Evolutionary conservation across 257 asterid species (phyloP), one percentile per base, ranked within the genome.

Genomic region (Nyctanthes arbortristis): DNA sequence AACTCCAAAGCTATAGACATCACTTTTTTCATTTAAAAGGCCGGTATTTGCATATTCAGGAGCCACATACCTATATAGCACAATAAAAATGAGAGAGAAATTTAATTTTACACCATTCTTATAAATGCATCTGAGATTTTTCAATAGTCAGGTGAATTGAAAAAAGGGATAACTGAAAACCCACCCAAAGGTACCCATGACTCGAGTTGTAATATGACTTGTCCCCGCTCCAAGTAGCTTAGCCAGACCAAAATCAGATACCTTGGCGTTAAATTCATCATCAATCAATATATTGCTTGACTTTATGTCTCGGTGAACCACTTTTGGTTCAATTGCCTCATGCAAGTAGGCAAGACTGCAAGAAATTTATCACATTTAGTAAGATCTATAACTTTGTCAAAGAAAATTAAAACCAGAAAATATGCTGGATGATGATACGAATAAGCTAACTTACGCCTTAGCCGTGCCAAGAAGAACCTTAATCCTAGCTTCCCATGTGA

Each of bases 121-220:
- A 30, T 20, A 33, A 54, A 61, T 10, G 37, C n/a, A n/a, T 45
- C n/a, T 18, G 14, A 52, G 63, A 31, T 39, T 4, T 35, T 65
- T 56, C 47, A 54, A 32, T 18, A 66, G 28, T 66, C 36, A 61
- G 36, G 37, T 56, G 36, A 67, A 25, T 63, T 13, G 18, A 36
- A 45, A 5, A 64, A 28, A 8, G 18, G n/a, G 59, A 66, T 57
- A 27, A 32, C 24, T 37, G 3, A 76, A 67, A 67, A 78, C 91
- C 75, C 57, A 93, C 97, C 98, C 98, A 27, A 93, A 93, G 72
- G 98, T 93, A 32, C 98, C 98, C 98, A 90, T 93, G 75, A 93
- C 98, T 37, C 97, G 87, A 59, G 97, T 93, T 10, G 98, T 88
- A 52, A 93, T 90, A 81, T 92, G 95, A 73, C 95, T 93, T 79